These are phyloP conservation scores for Solanum gracilifrons DNA, from an alignment of 257 asterid genomes.

Conservation along the genomic window DNA sequence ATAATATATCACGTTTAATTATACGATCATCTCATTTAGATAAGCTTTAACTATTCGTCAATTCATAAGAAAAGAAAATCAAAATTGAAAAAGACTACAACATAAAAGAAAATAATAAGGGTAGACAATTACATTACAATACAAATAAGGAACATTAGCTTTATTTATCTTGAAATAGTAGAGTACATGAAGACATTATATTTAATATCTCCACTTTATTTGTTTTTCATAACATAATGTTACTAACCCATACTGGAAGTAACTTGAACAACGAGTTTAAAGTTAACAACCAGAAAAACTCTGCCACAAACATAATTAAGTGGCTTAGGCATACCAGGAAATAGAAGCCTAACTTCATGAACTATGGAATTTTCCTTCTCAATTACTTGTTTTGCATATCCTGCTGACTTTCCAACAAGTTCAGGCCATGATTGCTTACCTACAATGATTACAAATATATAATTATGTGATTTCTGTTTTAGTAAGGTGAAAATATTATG, in stretches of 20 bases:
- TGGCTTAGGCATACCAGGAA: accelerated
- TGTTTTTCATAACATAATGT: too few species aligned
- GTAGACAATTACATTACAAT: too few species aligned
- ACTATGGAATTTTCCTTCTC: background rate
- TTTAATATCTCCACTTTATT: background rate
- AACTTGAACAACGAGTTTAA: too few species aligned
- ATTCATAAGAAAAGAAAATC: background rate
- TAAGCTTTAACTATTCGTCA: too few species aligned
- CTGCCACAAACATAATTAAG: background rate
- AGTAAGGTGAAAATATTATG: too few species aligned
- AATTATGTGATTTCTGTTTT: too few species aligned
- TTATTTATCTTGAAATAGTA: background rate
- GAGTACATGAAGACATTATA: background rate
- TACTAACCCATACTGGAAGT: too few species aligned
- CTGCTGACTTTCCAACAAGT: background rate
- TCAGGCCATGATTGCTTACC: background rate
- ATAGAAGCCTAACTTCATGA: background rate
- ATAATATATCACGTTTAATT: too few species aligned
- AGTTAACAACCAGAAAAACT: too few species aligned
- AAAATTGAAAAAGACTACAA: background rate
- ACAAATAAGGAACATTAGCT: background rate
- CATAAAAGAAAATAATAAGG: too few species aligned
- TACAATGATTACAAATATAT: too few species aligned
- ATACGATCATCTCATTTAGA: too few species aligned
- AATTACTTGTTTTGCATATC: background rate